Evolutionary conservation across 148 eudicot genomes (phyloP).

Genomic region (Selenicereus undatus): DNA sequence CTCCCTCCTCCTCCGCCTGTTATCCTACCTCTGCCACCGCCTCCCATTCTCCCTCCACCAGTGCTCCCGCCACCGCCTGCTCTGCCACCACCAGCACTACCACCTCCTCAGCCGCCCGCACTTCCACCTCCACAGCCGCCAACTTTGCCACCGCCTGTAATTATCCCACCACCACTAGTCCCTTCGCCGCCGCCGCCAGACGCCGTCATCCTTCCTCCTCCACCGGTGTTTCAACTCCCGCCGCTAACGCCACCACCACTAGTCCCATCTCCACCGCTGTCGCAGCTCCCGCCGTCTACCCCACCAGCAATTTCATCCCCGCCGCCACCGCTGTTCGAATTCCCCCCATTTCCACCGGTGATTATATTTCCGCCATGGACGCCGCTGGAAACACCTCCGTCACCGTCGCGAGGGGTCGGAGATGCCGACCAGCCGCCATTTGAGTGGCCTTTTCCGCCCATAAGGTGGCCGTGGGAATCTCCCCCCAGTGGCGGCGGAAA

Average conservation of each 20-base stretch:
- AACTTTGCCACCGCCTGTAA: background rate
- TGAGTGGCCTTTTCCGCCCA: slow-evolving; percentile 27
- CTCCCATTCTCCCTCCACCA: background rate
- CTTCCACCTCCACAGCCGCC: slow-evolving; percentile 14
- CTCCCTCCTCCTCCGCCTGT: slow-evolving; percentile 14
- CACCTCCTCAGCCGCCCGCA: background rate
- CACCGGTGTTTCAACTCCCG: slow-evolving; percentile 6
- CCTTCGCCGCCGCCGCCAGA: background rate
- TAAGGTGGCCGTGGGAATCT: slow-evolving; percentile 30
- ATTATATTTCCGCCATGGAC: slow-evolving; percentile 25
- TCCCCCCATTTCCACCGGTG: background rate
- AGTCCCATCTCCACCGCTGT: slow-evolving; percentile 14
- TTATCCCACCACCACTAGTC: background rate
- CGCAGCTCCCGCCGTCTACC: background rate
- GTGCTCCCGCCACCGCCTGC: background rate
- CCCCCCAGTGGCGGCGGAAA: slow-evolving; percentile 7
- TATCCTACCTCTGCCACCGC: slow-evolving; percentile 13
- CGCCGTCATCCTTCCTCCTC: background rate
- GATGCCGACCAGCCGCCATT: slow-evolving; percentile 19
- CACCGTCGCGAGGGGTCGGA: slow-evolving; percentile 11
- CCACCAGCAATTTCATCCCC: slow-evolving; percentile 14
- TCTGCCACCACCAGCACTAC: background rate
- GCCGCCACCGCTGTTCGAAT: slow-evolving; percentile 12
- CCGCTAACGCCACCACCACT: slow-evolving; percentile 12
- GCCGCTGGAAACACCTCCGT: slow-evolving; percentile 19